Evolutionary conservation across 192 early-diverging fungal genomes (phyloP).

Genomic region (Linnemannia zychae): DNA sequence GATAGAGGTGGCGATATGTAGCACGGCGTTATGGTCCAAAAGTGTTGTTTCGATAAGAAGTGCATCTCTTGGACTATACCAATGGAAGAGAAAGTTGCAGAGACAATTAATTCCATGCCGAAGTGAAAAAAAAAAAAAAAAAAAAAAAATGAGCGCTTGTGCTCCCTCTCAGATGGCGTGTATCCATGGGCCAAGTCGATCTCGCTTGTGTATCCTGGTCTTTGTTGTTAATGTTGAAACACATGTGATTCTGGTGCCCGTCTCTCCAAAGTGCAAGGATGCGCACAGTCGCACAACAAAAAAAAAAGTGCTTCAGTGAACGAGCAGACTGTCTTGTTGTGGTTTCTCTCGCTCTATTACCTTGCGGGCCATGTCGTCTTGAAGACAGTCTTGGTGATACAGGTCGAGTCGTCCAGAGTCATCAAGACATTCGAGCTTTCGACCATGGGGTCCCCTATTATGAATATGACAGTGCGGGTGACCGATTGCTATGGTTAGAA

Average conservation of each 20-base stretch:
- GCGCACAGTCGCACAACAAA: not conserved
- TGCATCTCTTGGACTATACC: conserved; percentile 50
- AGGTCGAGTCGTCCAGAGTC: conserved; percentile 53
- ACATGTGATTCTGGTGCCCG: not conserved
- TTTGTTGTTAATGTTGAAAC: not conserved
- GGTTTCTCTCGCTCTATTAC: not conserved
- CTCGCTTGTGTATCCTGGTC: not conserved
- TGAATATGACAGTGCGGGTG: not conserved
- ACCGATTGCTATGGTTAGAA: conserved; percentile 11
- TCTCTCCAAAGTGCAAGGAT: not conserved
- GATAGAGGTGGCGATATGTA: conserved; percentile 57
- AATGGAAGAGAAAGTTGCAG: not conserved
- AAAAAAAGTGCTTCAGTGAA: not conserved
- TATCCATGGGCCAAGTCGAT: conserved; percentile 5
- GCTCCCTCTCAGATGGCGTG: not conserved
- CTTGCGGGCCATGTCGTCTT: conserved; percentile 58
- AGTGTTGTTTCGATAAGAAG: conserved; percentile 57
- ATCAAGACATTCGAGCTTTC: conserved; percentile 57
- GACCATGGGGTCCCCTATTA: conserved; percentile 57
- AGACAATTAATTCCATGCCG: not conserved
- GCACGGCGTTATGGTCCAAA: conserved; percentile 54
- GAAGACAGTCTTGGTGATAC: conserved; percentile 57
- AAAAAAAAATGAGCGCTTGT: conserved; percentile 4
- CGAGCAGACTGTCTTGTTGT: not conserved
- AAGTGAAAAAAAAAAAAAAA: not conserved